Base-by-base conservation (phyloP, 371 early-diverging fungal genomes). In the Lichtheimia corymbifera region DNA sequence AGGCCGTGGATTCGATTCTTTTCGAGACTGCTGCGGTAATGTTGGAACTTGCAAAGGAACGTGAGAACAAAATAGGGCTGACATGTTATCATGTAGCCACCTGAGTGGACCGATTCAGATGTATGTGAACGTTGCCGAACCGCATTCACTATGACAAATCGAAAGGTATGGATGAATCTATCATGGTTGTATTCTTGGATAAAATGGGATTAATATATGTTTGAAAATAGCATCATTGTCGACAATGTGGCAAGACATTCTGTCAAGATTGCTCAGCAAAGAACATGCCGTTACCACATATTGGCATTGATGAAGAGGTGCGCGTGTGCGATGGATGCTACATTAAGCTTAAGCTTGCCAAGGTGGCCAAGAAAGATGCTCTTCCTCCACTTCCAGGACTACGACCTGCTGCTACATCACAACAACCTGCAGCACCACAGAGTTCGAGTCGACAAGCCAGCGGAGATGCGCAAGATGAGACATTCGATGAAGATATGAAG, bases 41-140 rank as follows among this genome's bases (percentile, higher is more conserved):
- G 53, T 62, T 47, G 7, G 22, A 35, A 11, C 6, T 35, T 35
- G 9, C 35, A 35, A 35, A 35, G 11, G 35, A 9, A 11, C 2
- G 9, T 5, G 6, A 11, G 11, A 40, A 14, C 15, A 12, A 52
- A 40, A 28, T 28, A 0, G 17, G 15, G 14, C 14, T 58, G 54
- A 41, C 13, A 53, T 42, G 52, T 6, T 52, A 28, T 24, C 7
- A 14, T 27, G n/a, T 41, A 93, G 93, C 94, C 97, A 14, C 97
- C 98, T 40, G 97, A 94, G 68, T 98, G 98, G 97, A 88, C 93
- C 12, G 97, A 97, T 68, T 91, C 92, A 30, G 91, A 93, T 64
- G 88, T 91, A 4, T 98, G 98, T 76, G 92, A 90, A 79, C 86
- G 98, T 44, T 98, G 98, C 74, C 83, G 97, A 57, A 90, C 94